Percentiles rank a stretch among this genome's conserved stretches.
Conservation (phyloP, 1,139 yeast species). For the Yamadazyma dushanensis region DNA sequence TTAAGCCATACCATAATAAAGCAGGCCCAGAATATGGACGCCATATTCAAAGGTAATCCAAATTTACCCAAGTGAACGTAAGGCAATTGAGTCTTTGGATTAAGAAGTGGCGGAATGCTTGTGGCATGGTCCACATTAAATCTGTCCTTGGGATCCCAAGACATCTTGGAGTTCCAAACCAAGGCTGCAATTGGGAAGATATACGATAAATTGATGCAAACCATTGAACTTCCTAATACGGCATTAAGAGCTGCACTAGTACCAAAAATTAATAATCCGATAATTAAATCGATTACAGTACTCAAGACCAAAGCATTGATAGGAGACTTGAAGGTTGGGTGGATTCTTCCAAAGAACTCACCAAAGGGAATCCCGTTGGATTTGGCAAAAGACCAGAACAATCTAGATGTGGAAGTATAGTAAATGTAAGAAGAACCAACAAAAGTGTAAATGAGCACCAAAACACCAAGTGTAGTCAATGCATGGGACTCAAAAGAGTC, state of each 20-base stretch:
- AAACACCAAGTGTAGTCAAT: constrained; percentile 26
- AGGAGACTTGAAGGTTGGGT: constrained; percentile 23
- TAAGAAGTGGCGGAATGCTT: constrained; percentile 13
- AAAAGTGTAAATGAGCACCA: constrained; percentile 23
- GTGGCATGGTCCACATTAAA: constrained; percentile 13
- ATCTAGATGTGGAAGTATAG: constrained; percentile 25
- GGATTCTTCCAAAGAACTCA: constrained; percentile 21
- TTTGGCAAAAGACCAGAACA: constrained; percentile 30
- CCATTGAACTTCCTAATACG: constrained; percentile 30
- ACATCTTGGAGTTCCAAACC: constrained; percentile 18
- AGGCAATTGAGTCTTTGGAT: constrained; percentile 18
- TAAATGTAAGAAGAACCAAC: constrained; percentile 22
- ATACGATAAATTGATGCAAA: constrained; percentile 30
- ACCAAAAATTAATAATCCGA: constrained; percentile 28
- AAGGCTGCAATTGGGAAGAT: constrained; percentile 28
- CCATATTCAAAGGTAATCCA: constrained; percentile 28
- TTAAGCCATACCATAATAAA: constrained; percentile 31
- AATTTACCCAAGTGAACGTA: constrained; percentile 25
- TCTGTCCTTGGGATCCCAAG: constrained; percentile 17
- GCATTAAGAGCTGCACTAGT: constrained; percentile 27
- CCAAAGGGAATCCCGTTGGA: constrained; percentile 30
- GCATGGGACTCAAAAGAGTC: constrained; percentile 26
- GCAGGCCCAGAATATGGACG: constrained; percentile 28
- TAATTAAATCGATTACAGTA: constrained; percentile 18
- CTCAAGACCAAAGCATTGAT: constrained; percentile 23